Evolutionary conservation across 495 filamentous ascomycete species (phyloP), one percentile per base, ranked within the genome.

Genomic region (Neurospora sp.): DNA sequence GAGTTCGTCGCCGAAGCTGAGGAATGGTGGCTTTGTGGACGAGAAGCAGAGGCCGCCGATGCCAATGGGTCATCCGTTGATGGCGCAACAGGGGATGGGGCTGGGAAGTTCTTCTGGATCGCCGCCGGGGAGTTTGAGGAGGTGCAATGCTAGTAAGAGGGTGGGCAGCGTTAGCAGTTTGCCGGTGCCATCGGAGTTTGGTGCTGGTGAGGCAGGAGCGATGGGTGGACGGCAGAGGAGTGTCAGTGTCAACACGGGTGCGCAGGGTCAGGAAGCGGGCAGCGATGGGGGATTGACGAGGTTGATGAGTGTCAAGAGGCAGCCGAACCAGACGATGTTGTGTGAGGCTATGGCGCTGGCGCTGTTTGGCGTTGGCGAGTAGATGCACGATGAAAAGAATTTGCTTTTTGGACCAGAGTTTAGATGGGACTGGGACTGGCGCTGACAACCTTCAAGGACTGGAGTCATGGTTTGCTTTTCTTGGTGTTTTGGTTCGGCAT

Each of bases 301-400:
- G 38, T 35, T 81, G 39, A 62, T 81, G 71, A 81, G 78, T 38
- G 75, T 78, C 66, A 80, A 78, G 73, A 69, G 69, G 44, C 27
- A 66, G 27, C 79, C 79, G 2, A 76, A 69, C 12, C 75, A 74
- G 31, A 75, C 76, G 11, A 75, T 81, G 1, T 39, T 81, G 41
- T 76, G 76, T 3, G 79, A 81, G 71, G 79, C 79, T 12, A 79
- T 81, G 78, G 76, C 79, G 1, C 39, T 81, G 75, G 79, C 79
- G 0, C 23, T 81, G 69, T 81, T 81, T 62, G 72, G 79, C 0
- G 76, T 81, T 31, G 78, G 76, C 44, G 78, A 78, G 59, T 62
- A 12, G 54, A 16, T 8, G 23, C 0, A 31, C 2, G 69, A 71
- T 10, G 6, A 27, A 27, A 73, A 20, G 8, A 8, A 20, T 18